phyloP scores from a whole-genome alignment of 1,284 basidiomycete genomes.

The Earliella scabrosa region DNA sequence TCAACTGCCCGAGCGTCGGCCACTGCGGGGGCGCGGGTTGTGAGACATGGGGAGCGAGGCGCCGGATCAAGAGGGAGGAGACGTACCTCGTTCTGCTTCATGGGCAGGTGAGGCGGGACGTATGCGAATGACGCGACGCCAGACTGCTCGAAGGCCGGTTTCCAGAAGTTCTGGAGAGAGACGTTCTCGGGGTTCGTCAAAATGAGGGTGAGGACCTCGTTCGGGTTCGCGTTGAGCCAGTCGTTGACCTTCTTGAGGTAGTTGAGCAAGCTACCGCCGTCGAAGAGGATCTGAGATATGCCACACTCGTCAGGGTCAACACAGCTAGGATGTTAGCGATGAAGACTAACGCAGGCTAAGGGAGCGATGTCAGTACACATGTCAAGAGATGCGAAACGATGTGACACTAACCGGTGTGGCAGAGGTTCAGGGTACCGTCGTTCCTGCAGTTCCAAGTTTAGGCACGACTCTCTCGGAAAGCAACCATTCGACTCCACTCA shows the following conservation, averaged over 20 bases:
- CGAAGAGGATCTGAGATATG: conserved; percentile 49
- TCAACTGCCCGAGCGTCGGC: conserved; percentile 78
- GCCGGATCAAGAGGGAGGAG: too few relatives aligned
- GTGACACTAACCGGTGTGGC: conserved; percentile 56
- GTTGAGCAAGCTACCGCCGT: conserved; percentile 62
- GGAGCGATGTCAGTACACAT: not conserved
- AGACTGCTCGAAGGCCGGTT: conserved; percentile 57
- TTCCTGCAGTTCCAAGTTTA: conserved; percentile 22
- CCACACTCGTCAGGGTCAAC: too few relatives aligned
- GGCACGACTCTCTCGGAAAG: too few relatives aligned
- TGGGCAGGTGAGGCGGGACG: conserved; percentile 56
- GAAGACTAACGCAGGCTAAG: conserved; percentile 32
- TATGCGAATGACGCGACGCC: conserved; percentile 65
- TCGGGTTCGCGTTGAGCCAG: conserved; percentile 72
- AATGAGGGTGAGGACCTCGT: conserved; percentile 74
- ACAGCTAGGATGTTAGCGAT: too few relatives aligned
- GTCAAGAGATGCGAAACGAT: not conserved
- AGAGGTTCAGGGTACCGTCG: conserved; percentile 58
- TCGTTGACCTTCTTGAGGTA: conserved; percentile 34
- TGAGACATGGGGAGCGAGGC: too few relatives aligned
- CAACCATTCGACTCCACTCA: too few relatives aligned
- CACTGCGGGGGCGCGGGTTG: conserved; percentile 43
- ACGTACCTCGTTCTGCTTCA: conserved; percentile 46
- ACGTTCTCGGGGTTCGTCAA: conserved; percentile 74
- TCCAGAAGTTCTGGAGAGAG: conserved; percentile 53